Evolutionary conservation across 2,329 filamentous ascomycete species (phyloP).

Genomic region (Plectosphaerella cucumerina): DNA sequence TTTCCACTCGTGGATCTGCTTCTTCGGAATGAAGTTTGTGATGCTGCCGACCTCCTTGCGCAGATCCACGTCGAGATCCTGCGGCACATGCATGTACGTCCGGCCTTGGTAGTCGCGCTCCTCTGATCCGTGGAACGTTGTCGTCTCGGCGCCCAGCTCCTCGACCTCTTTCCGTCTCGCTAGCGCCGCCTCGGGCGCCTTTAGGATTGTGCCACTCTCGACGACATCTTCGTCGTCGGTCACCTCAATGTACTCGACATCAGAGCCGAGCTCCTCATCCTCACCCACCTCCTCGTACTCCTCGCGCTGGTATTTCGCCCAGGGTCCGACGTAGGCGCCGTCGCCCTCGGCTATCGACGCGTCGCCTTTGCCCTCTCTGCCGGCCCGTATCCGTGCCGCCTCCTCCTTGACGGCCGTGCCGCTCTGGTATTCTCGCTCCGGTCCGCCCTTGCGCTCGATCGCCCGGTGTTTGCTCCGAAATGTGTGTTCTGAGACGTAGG

Average conservation of each 20-base stretch:
- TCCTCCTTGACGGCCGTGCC: slow-evolving; percentile 63
- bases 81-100: slow-evolving; percentile 96
- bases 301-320: slow-evolving; percentile 76
- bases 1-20: slow-evolving; percentile 86
- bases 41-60: slow-evolving; percentile 73
- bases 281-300: slow-evolving; percentile 71
- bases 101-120: slow-evolving; percentile 91
- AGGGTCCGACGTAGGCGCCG: slow-evolving; percentile 87
- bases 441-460: slow-evolving; percentile 62
- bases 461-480: slow-evolving; percentile 87
- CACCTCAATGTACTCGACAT: slow-evolving; percentile 74
- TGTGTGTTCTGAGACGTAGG: slow-evolving; percentile 82
- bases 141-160: slow-evolving; percentile 68
- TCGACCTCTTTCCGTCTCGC: slow-evolving; percentile 54
- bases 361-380: slow-evolving; percentile 81
- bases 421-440: slow-evolving; percentile 51
- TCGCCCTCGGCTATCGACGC: slow-evolving; percentile 80
- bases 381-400: slow-evolving; percentile 62
- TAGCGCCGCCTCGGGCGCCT: slow-evolving; percentile 50
- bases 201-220: slow-evolving; percentile 58
- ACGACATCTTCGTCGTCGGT: slow-evolving; percentile 71
- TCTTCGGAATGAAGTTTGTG: slow-evolving; percentile 94
- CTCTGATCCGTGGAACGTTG: slow-evolving; percentile 77
- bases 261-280: slow-evolving; percentile 72
- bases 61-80: slow-evolving; percentile 82